Base-by-base conservation (phyloP, 164 flowering plant genomes). In the Sextonia rubra region DNA sequence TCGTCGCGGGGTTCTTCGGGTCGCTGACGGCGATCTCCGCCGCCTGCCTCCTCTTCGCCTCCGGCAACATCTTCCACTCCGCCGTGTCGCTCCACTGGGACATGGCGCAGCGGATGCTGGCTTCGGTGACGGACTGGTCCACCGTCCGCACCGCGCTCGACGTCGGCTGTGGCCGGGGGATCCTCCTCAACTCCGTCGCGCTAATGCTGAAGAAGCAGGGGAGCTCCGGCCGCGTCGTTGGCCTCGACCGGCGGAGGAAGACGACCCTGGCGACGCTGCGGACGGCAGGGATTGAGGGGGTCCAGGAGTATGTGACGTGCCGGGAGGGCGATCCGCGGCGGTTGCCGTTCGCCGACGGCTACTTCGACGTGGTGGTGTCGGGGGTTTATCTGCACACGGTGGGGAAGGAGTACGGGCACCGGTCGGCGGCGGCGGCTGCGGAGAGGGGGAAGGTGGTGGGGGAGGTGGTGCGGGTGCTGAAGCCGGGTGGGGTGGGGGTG, bases 301-400 rank as follows among this genome's bases (percentile, higher is more conserved):
- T 93, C 0, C 90, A 86, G 74, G 98, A 92, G 77, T 91, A 92
- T 70, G 98, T 94, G 63, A 94, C 97, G 56, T 92, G 92, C 79
- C 76, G 92, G 66, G 90, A 91, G 47, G 98, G 97, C 1, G 97
- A 94, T 76, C 89, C 90, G 17, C 73, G 97, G 66, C 79, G 88
- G 22, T 79, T 94, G 27, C 98, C 98, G 3, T 94, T 94, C 76
- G 79, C 79, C 2, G 95, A 92, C 71, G 81, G 83, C 73, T 91
- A 87, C 80, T 94, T 94, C 77, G 97, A 94, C 73, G 97, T 88
- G 78, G 98, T 94, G 77, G 95, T 91, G 18, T 94, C 98, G 29
- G 93, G 81, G 0, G 89, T 81, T 75, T 89, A 84, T 72, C 77
- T 94, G 68, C 96, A 93, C 80, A 89, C 83, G 69, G 93, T 90